phyloP scores from a whole-genome alignment of 176 grass and related monocot genomes.

The Musa troglodytarum region DNA sequence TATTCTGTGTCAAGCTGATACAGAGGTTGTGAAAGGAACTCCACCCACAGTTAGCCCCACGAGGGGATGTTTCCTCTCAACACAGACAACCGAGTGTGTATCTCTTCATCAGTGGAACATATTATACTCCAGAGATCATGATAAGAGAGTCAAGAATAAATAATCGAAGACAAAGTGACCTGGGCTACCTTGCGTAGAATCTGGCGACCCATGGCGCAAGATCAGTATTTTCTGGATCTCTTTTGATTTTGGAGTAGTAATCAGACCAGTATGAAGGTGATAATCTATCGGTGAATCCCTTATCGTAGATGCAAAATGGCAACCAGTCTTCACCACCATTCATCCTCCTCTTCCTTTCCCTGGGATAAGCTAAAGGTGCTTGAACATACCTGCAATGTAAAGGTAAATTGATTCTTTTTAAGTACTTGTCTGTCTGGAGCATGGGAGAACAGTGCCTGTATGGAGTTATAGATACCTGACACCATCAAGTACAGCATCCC shows the following conservation, averaged over 20 bases:
- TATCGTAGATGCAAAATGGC: conserved; percentile 79
- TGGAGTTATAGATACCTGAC: conserved; percentile 57
- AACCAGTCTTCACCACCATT: conserved; percentile 62
- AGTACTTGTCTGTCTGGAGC: not conserved
- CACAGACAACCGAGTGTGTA: no score
- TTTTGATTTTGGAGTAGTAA: conserved; percentile 73
- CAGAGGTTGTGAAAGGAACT: no score
- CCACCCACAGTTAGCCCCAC: no score
- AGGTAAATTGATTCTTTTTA: conserved; percentile 2
- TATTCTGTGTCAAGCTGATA: no score
- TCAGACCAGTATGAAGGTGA: conserved; percentile 70
- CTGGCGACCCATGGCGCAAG: conserved; percentile 87
- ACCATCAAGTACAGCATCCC: conserved; percentile 65
- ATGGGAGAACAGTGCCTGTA: not conserved
- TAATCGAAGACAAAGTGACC: not conserved
- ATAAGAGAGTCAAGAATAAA: no score
- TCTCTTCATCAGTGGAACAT: no score
- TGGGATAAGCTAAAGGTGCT: conserved; percentile 81
- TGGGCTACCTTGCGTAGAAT: conserved; percentile 55
- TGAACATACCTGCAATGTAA: conserved; percentile 57
- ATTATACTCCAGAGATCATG: no score
- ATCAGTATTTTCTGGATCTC: conserved; percentile 78
- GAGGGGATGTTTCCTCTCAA: no score
- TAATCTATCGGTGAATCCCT: conserved; percentile 63
- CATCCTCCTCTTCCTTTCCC: conserved; percentile 72